Evolutionary conservation across 1,284 basidiomycete genomes (phyloP), one percentile per base, ranked within the genome.

Genomic region (Vanrija sp.): DNA sequence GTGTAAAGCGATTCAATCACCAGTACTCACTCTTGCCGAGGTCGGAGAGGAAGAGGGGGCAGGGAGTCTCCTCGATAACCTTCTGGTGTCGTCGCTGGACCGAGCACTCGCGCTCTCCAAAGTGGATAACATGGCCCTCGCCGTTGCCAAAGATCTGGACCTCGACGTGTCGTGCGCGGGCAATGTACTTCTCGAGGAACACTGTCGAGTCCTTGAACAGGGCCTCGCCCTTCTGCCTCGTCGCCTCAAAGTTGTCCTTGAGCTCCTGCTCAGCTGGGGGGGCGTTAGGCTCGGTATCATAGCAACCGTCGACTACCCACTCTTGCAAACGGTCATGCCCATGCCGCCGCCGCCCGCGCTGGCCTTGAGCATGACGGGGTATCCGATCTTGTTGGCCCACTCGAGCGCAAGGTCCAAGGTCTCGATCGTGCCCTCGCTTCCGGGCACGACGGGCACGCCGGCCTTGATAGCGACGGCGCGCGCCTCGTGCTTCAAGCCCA

Each of bases 21-120:
- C 27, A 19, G 19, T 37, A 38, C 46, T 14, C 31, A 31, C 31
- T 31, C 38, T 54, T 39, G 14, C 62, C 59, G 23, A 39, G 75
- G 71, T 20, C 56, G 51, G 15, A 66, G 53, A 46, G 82, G 75
- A 65, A 83, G 82, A 6, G 83, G 80, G 60, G 82, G 38, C 57
- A 62, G 0, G 61, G 61, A 1, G 81, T 78, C 64, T 87, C 86
- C 64, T 88, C 86, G 27, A 88, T 81, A 5, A 88, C 80, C 65
- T 88, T 88, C 69, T 88, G 86, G 63, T 87, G 83, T 23, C 86
- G 74, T 25, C 86, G 77, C 65, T 88, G 86, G 16, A 86, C 75
- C 41, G 82, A 84, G 61, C 85, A 86, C 66, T 88, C 86, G 10
- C 86, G 78, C 64, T 87, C 85, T 31, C 84, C 83, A 75, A 86